A percentile compares a stretch with the other conserved stretches of the same genome.
Conservation (phyloP, 768 basidiomycete genomes). For the Exsudoporus frostii region DNA sequence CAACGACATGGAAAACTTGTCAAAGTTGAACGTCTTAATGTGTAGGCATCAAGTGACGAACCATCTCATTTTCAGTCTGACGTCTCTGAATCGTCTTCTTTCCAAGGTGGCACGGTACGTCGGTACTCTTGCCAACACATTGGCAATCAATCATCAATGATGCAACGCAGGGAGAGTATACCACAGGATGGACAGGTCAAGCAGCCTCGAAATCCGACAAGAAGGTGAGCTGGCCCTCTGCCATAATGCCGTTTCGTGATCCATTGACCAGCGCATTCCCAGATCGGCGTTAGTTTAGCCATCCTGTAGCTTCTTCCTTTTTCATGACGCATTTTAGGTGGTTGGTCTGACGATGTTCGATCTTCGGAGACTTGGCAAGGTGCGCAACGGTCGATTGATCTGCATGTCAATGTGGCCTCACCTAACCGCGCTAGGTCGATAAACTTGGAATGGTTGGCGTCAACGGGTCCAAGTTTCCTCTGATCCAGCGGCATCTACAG, state of each 20-base stretch:
- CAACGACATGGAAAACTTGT: slow-evolving; percentile 39
- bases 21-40: slow-evolving; percentile 73
- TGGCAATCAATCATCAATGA: background rate
- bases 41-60: slow-evolving; percentile 43
- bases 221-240: slow-evolving; percentile 51
- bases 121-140: background rate
- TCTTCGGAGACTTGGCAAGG: slow-evolving; percentile 81
- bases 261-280: background rate
- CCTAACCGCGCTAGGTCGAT: slow-evolving; percentile 47
- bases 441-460: slow-evolving; percentile 86
- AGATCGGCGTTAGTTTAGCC: slow-evolving; percentile 62
- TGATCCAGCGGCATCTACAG: slow-evolving; percentile 74
- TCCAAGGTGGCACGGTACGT: slow-evolving; percentile 46
- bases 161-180: slow-evolving; percentile 71
- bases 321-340: slow-evolving; percentile 48
- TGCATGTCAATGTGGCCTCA: slow-evolving; percentile 5
- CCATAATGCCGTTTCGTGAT: background rate
- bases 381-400: slow-evolving; percentile 19
- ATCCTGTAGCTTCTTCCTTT: slow-evolving; percentile 2
- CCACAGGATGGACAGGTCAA: slow-evolving; percentile 89
- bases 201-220: slow-evolving; percentile 96
- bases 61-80: slow-evolving; percentile 2
- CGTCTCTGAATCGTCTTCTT: slow-evolving; percentile 5
- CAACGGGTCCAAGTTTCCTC: slow-evolving; percentile 84
- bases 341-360: slow-evolving; percentile 90